Percentiles rank a stretch among this genome's conserved stretches.
These are phyloP conservation scores for Albatrellus sp. DNA, from an alignment of 1,284 basidiomycete species.

Conservation along the genomic window DNA sequence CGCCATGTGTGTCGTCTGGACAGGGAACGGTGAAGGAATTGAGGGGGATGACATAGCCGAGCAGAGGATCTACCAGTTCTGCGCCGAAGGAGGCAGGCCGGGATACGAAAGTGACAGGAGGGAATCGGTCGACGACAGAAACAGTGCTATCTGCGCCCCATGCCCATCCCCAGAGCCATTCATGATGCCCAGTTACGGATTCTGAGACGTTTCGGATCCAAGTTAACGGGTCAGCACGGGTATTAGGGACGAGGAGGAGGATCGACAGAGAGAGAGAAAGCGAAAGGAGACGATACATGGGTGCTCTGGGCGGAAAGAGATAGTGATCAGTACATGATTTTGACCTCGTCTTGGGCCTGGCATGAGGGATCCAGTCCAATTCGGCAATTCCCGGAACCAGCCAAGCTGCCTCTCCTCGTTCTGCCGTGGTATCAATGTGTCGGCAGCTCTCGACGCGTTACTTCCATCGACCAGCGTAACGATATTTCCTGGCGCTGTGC, in stretches of 20 bases:
- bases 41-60: constrained; percentile 69
- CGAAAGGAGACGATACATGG: neutral
- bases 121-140: constrained; percentile 61
- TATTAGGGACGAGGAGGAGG: constrained; percentile 8
- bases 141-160: constrained; percentile 73
- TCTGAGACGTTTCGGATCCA: constrained; percentile 19
- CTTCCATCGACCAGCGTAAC: too few species aligned
- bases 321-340: too few species aligned
- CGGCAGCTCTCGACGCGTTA: too few species aligned
- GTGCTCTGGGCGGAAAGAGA: neutral
- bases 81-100: constrained; percentile 61
- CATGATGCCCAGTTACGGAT: constrained; percentile 15
- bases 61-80: constrained; percentile 53
- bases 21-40: constrained; percentile 57
- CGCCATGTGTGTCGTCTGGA: constrained; percentile 9
- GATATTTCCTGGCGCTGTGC: too few species aligned
- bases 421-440: too few species aligned
- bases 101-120: constrained; percentile 53
- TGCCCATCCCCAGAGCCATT: constrained; percentile 32
- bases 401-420: too few species aligned
- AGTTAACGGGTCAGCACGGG: constrained; percentile 13
- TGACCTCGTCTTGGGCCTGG: too few species aligned
- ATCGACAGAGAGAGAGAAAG: constrained; percentile 6
- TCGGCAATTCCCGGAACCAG: too few species aligned
- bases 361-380: too few species aligned